These are phyloP conservation scores for Hirschioporus abietinus DNA, from an alignment of 768 basidiomycete genomes.

Conservation along the genomic window DNA sequence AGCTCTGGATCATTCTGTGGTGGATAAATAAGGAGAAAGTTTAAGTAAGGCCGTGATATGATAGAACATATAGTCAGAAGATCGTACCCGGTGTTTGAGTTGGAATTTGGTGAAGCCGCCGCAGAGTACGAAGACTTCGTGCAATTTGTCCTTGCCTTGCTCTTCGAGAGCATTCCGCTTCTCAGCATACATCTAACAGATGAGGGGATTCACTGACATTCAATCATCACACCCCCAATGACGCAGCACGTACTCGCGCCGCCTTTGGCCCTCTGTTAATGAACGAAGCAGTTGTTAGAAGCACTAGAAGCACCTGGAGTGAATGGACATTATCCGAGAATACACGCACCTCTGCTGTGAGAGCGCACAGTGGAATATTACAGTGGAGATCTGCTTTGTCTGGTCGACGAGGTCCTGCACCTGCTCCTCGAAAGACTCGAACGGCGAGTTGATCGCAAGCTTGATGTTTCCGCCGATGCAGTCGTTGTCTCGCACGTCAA, in stretches of 20 bases:
- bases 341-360: slow-evolving; percentile 63
- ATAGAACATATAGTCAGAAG: neutral
- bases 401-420: slow-evolving; percentile 56
- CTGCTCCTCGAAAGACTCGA: slow-evolving; percentile 46
- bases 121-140: slow-evolving; percentile 59
- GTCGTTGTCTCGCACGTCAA: slow-evolving; percentile 86
- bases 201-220: slow-evolving; percentile 8
- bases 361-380: slow-evolving; percentile 76
- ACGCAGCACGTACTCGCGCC: slow-evolving; percentile 47
- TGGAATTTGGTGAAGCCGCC: slow-evolving; percentile 76
- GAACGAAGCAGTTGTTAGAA: slow-evolving; percentile 10
- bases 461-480: slow-evolving; percentile 76
- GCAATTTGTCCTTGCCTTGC: slow-evolving; percentile 35
- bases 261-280: slow-evolving; percentile 68
- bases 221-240: neutral
- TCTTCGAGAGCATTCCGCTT: slow-evolving; percentile 42
- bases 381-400: slow-evolving; percentile 52
- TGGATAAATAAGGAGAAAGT: slow-evolving; percentile 12
- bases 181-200: slow-evolving; percentile 59
- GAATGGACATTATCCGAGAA: slow-evolving; percentile 3
- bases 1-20: slow-evolving; percentile 57
- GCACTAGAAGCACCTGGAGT: no score
- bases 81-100: slow-evolving; percentile 52
- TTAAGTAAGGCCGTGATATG: neutral
- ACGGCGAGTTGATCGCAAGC: slow-evolving; percentile 57